Conservation (phyloP, 257 asterid genomes). For the Sherardia arvensis region DNA sequence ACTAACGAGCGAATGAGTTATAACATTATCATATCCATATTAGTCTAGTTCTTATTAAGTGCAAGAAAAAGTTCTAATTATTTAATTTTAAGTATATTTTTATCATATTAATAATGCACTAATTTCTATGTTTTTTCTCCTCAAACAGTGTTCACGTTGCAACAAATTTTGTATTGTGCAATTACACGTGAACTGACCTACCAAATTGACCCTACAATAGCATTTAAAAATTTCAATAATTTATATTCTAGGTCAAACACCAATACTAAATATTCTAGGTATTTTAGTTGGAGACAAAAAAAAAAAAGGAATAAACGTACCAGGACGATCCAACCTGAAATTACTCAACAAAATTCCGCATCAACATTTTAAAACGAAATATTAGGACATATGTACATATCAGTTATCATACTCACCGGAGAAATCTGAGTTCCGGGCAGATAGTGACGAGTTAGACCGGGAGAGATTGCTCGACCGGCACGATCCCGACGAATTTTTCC, state of each 20-base stretch:
- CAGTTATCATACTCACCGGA: constrained; percentile 74
- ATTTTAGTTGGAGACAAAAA: neutral
- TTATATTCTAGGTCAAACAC: neutral
- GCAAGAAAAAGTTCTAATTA: too few species aligned
- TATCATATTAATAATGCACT: too few species aligned
- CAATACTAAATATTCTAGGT: neutral
- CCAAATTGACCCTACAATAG: neutral
- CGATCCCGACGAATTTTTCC: constrained; percentile 22
- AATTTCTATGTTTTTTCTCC: neutral
- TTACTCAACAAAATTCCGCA: neutral
- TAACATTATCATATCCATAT: too few species aligned
- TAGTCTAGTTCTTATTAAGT: too few species aligned
- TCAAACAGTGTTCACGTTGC: neutral
- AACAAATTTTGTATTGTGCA: neutral
- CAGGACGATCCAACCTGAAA: neutral
- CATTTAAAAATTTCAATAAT: neutral
- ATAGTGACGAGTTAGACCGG: constrained; percentile 20
- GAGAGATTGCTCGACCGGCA: constrained; percentile 17
- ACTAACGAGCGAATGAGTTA: too few species aligned
- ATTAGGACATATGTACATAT: too few species aligned
- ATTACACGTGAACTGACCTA: neutral
- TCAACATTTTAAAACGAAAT: neutral
- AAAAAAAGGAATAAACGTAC: neutral
- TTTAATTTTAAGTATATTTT: too few species aligned
- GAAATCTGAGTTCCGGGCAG: constrained; percentile 36